These are phyloP conservation scores for Psilocybe cyanescens DNA, from an alignment of 768 basidiomycete species.

Conservation along the genomic window DNA sequence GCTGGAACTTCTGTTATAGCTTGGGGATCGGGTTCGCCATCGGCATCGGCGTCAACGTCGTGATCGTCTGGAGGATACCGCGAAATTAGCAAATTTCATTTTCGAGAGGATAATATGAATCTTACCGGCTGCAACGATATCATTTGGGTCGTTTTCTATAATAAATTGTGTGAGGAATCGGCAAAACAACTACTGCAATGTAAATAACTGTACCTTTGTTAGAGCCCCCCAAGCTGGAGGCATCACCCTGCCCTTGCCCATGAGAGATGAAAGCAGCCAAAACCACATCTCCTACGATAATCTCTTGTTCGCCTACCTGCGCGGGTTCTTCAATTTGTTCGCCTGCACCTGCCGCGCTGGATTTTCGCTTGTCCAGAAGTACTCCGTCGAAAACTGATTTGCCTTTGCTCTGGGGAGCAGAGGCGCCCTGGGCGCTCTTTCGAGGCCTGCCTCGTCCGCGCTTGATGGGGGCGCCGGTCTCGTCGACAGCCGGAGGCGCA, in stretches of 20 bases:
- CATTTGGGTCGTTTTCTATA: constrained; percentile 21
- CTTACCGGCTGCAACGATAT: constrained; percentile 1
- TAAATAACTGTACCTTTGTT: constrained; percentile 18
- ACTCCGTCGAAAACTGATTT: constrained; percentile 22
- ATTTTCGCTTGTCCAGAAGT: constrained; percentile 15
- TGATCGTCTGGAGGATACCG: constrained; percentile 7
- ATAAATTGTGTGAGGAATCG: background rate
- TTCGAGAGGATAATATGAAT: background rate
- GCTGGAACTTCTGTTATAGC: background rate
- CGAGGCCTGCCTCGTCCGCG: constrained; percentile 21
- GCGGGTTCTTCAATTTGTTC: background rate
- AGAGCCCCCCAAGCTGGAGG: constrained; percentile 19
- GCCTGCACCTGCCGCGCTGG: background rate
- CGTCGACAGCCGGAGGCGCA: background rate
- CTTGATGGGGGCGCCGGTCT: constrained; percentile 3
- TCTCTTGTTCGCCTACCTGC: constrained; percentile 6
- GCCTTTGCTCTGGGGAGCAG: constrained; percentile 18
- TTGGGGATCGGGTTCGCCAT: constrained; percentile 21
- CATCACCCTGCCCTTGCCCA: constrained; percentile 6
- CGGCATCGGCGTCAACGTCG: constrained; percentile 19
- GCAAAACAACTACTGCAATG: background rate
- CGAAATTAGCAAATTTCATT: background rate
- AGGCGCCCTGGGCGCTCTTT: constrained; percentile 8
- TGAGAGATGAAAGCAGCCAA: constrained; percentile 13
- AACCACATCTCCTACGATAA: constrained; percentile 17